These are phyloP conservation scores for Lachnellula hyalina DNA, from an alignment of 2,329 filamentous ascomycete genomes.

Conservation along the genomic window DNA sequence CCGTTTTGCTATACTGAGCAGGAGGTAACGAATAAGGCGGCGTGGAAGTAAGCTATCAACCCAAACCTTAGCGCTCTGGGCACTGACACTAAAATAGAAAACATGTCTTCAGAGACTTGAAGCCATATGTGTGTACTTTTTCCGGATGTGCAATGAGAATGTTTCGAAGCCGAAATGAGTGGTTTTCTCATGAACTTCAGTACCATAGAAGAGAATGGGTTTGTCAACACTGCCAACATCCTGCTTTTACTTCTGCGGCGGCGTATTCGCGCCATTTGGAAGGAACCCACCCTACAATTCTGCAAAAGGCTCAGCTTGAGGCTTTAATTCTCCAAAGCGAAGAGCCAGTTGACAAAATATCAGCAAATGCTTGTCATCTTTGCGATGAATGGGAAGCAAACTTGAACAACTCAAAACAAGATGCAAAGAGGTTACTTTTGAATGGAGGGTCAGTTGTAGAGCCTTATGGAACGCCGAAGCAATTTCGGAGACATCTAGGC, in stretches of 20 bases:
- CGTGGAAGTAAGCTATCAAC: constrained; percentile 18
- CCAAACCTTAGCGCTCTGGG: too few relatives aligned
- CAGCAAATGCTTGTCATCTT: constrained; percentile 25
- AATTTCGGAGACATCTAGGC: constrained; percentile 22
- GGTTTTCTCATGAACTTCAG: constrained; percentile 33
- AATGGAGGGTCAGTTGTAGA: constrained; percentile 4
- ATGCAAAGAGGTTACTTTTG: constrained; percentile 6
- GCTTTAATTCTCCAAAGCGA: constrained; percentile 23
- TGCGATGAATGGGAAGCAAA: constrained; percentile 29
- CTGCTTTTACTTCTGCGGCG: constrained; percentile 4
- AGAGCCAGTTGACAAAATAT: constrained; percentile 19
- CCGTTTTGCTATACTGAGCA: constrained; percentile 23
- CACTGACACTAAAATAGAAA: constrained; percentile 12
- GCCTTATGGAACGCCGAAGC: constrained; percentile 12
- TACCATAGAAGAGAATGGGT: constrained; percentile 26
- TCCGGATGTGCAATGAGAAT: constrained; percentile 27
- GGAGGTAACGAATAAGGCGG: constrained; percentile 13
- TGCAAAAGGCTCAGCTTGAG: constrained; percentile 14
- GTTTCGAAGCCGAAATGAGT: constrained; percentile 28
- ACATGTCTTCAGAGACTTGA: constrained; percentile 33
- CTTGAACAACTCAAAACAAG: constrained; percentile 9
- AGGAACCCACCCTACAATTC: constrained; percentile 4
- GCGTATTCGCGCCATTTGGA: constrained; percentile 15
- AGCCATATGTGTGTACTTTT: constrained; percentile 34
- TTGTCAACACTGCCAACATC: constrained; percentile 21